Base-by-base conservation (phyloP, 768 basidiomycete species). In the Lactifluus volemus region DNA sequence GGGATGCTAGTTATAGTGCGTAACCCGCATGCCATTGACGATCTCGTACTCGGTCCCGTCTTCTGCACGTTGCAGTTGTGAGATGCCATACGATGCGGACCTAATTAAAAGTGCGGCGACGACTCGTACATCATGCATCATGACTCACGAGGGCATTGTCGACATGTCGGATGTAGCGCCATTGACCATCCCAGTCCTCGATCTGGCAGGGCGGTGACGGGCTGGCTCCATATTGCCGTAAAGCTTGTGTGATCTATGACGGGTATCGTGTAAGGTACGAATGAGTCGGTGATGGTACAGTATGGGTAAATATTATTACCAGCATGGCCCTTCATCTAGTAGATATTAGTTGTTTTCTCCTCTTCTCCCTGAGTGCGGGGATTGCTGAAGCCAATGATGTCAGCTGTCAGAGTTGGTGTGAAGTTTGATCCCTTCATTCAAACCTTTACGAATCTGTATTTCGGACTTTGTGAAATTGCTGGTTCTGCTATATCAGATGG, bases 261-360 rank as follows among this genome's bases (percentile, higher is more conserved):
- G 15, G 21, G 11, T 3, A 15, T 41, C 5, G 14, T n/a, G n/a
- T 44, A 44, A 29, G 45, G 29, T 30, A 17, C 25, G 29, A 25
- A 25, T 25, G 25, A 2, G 25, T 25, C 25, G 25, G 25, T 25
- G 25, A 25, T 25, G 25, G n/a, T n/a, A n/a, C n/a, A n/a, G 25
- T 25, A 25, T 25, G 25, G 25, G 25, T 25, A 25, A 25, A 25
- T 30, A 47, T 53, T 50, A 74, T 74, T 74, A 14, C n/a, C n/a
- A n/a, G n/a, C n/a, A n/a, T n/a, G n/a, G n/a, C n/a, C 74, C 51
- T 75, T 75, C 58, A 75, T 65, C 74, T 74, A 75, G n/a, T n/a
- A n/a, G 12, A 75, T 70, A 29, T 68, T 67, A 42, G 67, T 65
- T 0, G 72, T 68, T 54, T 69, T 71, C 56, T 73, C 71, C 42